Conservation (phyloP, 148 eudicot genomes). For the Cornus florida region DNA sequence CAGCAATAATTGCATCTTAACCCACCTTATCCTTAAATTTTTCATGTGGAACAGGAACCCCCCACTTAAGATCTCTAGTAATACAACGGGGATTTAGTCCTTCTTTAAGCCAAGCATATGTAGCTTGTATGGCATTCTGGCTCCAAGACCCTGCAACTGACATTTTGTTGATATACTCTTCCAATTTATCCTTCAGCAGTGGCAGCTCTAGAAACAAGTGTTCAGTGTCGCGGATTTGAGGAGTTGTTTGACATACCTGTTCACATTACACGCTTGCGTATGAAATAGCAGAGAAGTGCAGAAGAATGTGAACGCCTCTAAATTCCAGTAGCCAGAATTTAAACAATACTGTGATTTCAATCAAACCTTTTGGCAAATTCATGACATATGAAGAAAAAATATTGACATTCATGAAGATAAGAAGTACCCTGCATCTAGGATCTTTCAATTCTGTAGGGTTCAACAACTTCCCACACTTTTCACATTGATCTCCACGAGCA, state of each 20-base stretch:
- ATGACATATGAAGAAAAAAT: not conserved
- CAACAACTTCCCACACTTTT: constrained; percentile 76
- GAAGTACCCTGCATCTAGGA: constrained; percentile 73
- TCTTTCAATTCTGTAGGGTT: constrained; percentile 76
- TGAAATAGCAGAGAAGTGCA: not conserved
- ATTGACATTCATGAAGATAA: not conserved
- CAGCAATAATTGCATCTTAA: not conserved
- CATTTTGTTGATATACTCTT: constrained; percentile 54
- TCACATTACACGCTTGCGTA: not conserved
- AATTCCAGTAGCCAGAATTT: not conserved
- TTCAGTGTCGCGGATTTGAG: constrained; percentile 69
- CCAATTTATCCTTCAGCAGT: constrained; percentile 57
- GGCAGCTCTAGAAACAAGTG: constrained; percentile 90
- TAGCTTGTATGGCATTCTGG: constrained; percentile 85
- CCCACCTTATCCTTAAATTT: constrained; percentile 73
- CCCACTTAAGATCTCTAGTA: constrained; percentile 93
- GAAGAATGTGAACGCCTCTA: not conserved
- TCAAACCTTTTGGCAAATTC: not conserved
- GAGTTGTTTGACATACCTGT: constrained; percentile 67
- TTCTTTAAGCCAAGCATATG: constrained; percentile 84
- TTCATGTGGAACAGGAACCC: constrained; percentile 89
- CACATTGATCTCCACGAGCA: constrained; percentile 95
- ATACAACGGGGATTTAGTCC: constrained; percentile 74
- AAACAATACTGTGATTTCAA: not conserved
- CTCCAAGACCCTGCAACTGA: constrained; percentile 83